phyloP scores from a whole-genome alignment of 306 rosid species.

The Boehmeria nivea region DNA sequence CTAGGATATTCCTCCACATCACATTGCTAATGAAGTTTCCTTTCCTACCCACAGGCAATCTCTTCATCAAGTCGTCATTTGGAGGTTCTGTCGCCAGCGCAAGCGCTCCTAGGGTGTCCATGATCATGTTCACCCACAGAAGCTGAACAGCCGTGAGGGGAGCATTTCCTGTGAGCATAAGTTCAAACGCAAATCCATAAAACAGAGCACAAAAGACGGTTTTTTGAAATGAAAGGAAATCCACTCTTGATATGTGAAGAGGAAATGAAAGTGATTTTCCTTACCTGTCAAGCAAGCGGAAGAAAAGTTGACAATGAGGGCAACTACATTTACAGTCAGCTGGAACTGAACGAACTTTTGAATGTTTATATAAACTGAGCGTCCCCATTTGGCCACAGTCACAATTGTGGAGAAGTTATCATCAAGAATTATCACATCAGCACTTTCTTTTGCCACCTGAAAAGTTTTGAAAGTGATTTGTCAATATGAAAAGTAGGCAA shows the following conservation, averaged over 20 bases:
- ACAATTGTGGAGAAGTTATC: conserved; percentile 95
- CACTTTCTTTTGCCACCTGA: conserved; percentile 99
- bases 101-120: conserved; percentile 99
- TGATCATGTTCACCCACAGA: conserved; percentile 98
- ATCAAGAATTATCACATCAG: conserved; percentile 90
- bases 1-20: conserved; percentile 98
- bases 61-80: conserved; percentile 74
- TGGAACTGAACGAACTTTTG: conserved; percentile 99
- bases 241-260: no score
- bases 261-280: conserved; percentile 17
- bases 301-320: conserved; percentile 89
- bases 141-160: conserved; percentile 98
- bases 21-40: conserved; percentile 92
- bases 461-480: conserved; percentile 22
- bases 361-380: conserved; percentile 91
- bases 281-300: conserved; percentile 94
- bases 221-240: neutral
- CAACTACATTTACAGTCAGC: conserved; percentile 92
- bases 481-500: conserved; percentile 12
- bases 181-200: neutral
- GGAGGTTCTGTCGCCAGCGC: conserved; percentile 99
- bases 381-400: conserved; percentile 98
- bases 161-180: conserved; percentile 55
- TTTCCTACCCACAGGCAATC: conserved; percentile 90
- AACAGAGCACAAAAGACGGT: conserved; percentile 6